Base-by-base conservation (phyloP, 2,329 filamentous ascomycete genomes). In the Cladosporium phlei region DNA sequence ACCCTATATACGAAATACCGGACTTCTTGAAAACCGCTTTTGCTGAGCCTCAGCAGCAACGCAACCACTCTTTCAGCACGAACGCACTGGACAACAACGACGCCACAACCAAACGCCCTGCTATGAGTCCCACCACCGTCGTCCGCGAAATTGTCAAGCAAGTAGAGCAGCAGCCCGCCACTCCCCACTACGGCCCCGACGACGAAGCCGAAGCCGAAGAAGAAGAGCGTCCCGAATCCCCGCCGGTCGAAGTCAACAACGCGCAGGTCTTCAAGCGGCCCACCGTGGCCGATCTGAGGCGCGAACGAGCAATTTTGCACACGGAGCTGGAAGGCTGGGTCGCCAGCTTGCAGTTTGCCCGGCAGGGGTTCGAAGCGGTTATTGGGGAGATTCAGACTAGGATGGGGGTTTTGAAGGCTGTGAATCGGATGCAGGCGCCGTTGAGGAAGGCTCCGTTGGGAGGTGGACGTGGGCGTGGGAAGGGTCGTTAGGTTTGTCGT, bases 201-300 rank as follows among this genome's bases (percentile, higher is more conserved):
- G n/a, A n/a, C n/a, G n/a, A n/a, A n/a, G n/a, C n/a, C n/a, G n/a
- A n/a, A 40, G 21, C 34, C 20, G n/a, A 17, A 9, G n/a, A 16
- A 9, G 14, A n/a, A 24, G 34, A 38, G 21, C 14, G 12, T 12
- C 34, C 21, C 1, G 34, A 4, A 14, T 38, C 7, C 25, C 14
- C 34, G 34, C 34, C 20, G 6, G 9, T 37, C 2, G 14, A 16
- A 4, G 11, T 24, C 21, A 11, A 25, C 10, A 27, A 33, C 6
- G 40, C 40, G 20, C 40, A 44, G 5, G 40, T n/a, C 2, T 44
- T 44, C 40, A 44, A 44, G 21, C 21, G 40, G n/a, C 40, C 40
- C 6, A 44, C 40, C 1, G 40, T 44, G 2, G 29, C 29, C 16
- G 14, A 24, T 17, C n/a, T 44, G 5, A 33, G 40, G 20, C 40